Base-by-base conservation (phyloP, 139 green algal species). In the Haematococcus lacustris region DNA sequence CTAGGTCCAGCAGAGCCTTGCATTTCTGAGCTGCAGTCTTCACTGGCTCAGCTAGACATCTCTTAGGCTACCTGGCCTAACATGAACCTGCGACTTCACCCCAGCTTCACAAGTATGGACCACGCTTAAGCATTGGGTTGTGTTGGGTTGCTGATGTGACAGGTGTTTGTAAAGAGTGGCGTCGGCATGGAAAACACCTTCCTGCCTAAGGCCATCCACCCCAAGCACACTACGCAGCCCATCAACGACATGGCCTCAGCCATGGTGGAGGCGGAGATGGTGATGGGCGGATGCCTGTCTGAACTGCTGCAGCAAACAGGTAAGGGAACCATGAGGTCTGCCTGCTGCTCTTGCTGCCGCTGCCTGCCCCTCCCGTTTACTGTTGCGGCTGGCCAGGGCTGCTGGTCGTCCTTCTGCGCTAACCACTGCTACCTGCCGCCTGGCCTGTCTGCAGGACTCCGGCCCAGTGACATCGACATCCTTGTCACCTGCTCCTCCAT, bases 191-290 rank as follows among this genome's bases (percentile, higher is more conserved):
- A 62, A 59, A 70, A 43, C 39, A 84, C 78, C 32, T 88, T 85
- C 71, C 74, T 88, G 63, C 83, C 80, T 3, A 50, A 78, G 3
- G 79, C 70, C 75, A 82, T 88, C 71, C 79, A 86, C 71, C 83
- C 83, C 1, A 68, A 74, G 41, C 76, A 78, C 64, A 81, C 73
- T 40, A 83, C 38, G 71, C 61, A 78, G 51, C 78, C 83, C 1
- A 77, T 70, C 32, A 82, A 76, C 37, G 78, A 86, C 59, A 86
- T 94, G 74, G 75, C 77, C 67, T 71, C 62, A 0, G 86, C 89
- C 2, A 82, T 85, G 37, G 71, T 79, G 51, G 90, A 95, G 80
- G 86, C 87, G 6, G 85, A 93, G 75, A 85, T 88, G 80, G 85
- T 89, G n/a, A 88, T 94, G 73, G 33, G 26, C 17, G 73, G 73